These are phyloP conservation scores for Immersiella caudata DNA, from an alignment of 495 filamentous ascomycete species.

Conservation along the genomic window DNA sequence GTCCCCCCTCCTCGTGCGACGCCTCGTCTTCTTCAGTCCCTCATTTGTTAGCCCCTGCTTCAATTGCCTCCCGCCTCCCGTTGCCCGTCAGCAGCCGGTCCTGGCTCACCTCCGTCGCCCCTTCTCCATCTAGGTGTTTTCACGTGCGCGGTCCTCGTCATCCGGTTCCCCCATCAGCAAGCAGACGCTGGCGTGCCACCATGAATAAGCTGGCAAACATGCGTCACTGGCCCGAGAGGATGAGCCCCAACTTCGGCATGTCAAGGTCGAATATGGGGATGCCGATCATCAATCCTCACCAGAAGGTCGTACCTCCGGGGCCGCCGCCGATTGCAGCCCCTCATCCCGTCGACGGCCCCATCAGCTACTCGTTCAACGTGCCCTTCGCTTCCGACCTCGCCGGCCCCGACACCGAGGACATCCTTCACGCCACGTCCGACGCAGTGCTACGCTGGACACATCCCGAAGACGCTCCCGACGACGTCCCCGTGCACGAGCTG, in stretches of 20 bases:
- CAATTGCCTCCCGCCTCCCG: constrained; percentile 26
- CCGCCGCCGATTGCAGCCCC: constrained; percentile 66
- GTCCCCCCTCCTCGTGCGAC: constrained; percentile 27
- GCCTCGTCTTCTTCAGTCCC: constrained; percentile 27
- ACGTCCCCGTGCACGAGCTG: constrained; percentile 78
- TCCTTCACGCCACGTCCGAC: constrained; percentile 81
- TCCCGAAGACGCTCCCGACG: constrained; percentile 80
- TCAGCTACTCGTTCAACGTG: constrained; percentile 85
- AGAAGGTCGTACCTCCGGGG: constrained; percentile 66
- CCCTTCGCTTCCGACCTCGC: constrained; percentile 89
- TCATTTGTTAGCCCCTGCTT: constrained; percentile 32
- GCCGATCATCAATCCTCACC: constrained; percentile 63
- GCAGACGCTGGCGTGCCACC: constrained; percentile 35
- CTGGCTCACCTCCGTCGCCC: background rate
- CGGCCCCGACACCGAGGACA: constrained; percentile 88
- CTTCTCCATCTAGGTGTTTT: constrained; percentile 7
- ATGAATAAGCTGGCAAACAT: constrained; percentile 97
- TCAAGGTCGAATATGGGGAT: constrained; percentile 74
- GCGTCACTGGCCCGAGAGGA: constrained; percentile 93
- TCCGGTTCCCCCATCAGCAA: constrained; percentile 31
- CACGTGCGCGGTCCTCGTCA: constrained; percentile 23
- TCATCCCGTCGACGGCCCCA: constrained; percentile 65
- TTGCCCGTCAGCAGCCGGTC: constrained; percentile 4
- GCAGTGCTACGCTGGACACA: constrained; percentile 90
- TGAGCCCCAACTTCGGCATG: constrained; percentile 81